Conservation (phyloP, 2,329 filamentous ascomycete species). For the Sporothrix inflata region DNA sequence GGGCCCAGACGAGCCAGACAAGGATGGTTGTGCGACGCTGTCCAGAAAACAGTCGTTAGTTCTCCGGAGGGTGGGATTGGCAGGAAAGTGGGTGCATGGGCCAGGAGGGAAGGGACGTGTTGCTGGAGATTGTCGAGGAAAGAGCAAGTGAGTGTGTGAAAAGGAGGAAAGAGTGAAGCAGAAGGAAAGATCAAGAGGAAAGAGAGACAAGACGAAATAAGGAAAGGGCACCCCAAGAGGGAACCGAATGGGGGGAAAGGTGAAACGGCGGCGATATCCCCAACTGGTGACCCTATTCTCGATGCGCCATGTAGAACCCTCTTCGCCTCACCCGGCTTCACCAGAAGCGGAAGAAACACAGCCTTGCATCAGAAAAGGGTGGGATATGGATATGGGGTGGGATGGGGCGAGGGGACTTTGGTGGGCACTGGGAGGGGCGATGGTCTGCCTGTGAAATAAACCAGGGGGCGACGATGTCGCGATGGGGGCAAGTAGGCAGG, state of each 20-base stretch:
- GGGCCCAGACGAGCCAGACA: not conserved
- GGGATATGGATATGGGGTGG: not conserved
- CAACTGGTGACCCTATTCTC: not conserved
- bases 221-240: not conserved
- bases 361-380: constrained; percentile 12
- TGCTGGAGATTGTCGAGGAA: not conserved
- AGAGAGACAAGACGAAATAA: not conserved
- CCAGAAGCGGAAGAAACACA: constrained; percentile 5
- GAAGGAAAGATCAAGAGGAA: not conserved
- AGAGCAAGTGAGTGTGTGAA: not conserved
- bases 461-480: not conserved
- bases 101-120: not conserved
- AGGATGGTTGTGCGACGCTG: not conserved
- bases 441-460: constrained; percentile 13
- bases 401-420: not conserved
- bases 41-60: constrained; percentile 3
- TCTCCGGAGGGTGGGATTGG: constrained; percentile 19
- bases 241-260: not conserved
- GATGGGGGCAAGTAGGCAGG: too few species aligned
- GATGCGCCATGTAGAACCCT: not conserved
- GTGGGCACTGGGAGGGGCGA: constrained; percentile 7
- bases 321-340: not conserved
- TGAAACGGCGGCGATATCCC: not conserved
- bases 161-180: not conserved
- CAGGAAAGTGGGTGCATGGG: constrained; percentile 24